Evolutionary conservation across 2,329 filamentous ascomycete genomes (phyloP), one percentile per base, ranked within the genome.

Genomic region (Teratosphaeria nubilosa): DNA sequence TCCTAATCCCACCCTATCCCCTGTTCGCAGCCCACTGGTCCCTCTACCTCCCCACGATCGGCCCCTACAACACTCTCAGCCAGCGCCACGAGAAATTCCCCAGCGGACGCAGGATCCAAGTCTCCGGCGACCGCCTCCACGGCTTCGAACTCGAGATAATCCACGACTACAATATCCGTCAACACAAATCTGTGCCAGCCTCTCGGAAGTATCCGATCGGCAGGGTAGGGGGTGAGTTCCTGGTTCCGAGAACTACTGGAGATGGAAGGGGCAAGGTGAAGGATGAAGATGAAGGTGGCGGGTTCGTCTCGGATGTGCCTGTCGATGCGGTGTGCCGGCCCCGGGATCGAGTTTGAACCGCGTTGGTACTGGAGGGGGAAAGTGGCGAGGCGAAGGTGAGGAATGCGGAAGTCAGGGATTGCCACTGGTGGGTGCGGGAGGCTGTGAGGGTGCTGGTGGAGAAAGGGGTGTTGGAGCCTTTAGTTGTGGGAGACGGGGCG

Each of bases 21-120:
- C 60, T 64, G 45, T 62, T 64, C 53, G 62, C 62, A 53, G 60
- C 62, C 30, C 60, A 64, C 59, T 62, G 60, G 62, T 63, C 62
- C 20, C 55, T 64, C 45, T 64, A 58, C 51, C 24, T 64, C 5
- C 60, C 60, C 2, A 52, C 60, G 37, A 13, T 30, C 25, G n/a
- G 37, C 37, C 37, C 37, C 37, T n/a, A 45, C 37, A 45, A 45
- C 37, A 2, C 37, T 16, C 1, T 9, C 37, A 45, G 37, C 37
- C 16, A 45, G n/a, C 37, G 37, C 37, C 51, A 55, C 25, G 51
- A 59, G 31, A 57, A 61, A 20, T 54, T 57, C 4, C 45, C n/a
- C 30, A 53, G 25, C 10, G 62, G 62, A n/a, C 25, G 60, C 14
- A 34, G 62, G 1, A 61, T 64, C 13, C 62, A 62, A 20, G 59